Conservation (phyloP, 2,329 filamentous ascomycete genomes). For the Fusarium goolgardi region DNA sequence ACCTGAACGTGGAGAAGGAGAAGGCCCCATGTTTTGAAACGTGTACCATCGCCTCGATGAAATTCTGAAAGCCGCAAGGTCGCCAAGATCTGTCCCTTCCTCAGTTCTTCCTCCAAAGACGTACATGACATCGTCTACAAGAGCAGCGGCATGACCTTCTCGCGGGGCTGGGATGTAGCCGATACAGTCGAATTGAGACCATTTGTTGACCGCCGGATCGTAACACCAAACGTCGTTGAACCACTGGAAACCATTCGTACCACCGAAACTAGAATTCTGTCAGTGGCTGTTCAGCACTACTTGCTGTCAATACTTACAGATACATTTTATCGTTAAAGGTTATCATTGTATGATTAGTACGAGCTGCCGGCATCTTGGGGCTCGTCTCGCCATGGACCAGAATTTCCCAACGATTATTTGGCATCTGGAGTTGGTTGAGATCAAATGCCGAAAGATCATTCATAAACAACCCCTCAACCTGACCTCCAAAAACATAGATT, state of each 20-base stretch:
- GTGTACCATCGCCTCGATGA: constrained; percentile 95
- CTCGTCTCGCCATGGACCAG: constrained; percentile 74
- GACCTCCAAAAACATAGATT: constrained; percentile 96
- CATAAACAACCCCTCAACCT: constrained; percentile 98
- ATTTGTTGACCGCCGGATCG: constrained; percentile 83
- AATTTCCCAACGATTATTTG: constrained; percentile 93
- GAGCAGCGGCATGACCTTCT: constrained; percentile 91
- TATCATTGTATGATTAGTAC: constrained; percentile 94
- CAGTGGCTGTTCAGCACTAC: constrained; percentile 8
- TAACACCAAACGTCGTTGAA: constrained; percentile 99
- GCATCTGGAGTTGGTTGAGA: constrained; percentile 90
- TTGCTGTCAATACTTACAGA: constrained; percentile 70
- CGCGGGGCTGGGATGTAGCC: constrained; percentile 95
- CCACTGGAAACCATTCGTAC: constrained; percentile 95
- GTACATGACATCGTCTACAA: constrained; percentile 99
- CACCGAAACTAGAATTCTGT: constrained; percentile 78
- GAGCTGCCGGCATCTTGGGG: constrained; percentile 76
- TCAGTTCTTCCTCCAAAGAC: constrained; percentile 96
- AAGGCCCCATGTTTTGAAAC: constrained; percentile 99
- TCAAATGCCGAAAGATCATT: constrained; percentile 97
- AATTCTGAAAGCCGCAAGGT: constrained; percentile 82
- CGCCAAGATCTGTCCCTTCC: constrained; percentile 90
- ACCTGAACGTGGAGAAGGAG: constrained; percentile 90
- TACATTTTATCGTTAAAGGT: constrained; percentile 95
- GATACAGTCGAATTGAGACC: constrained; percentile 93